phyloP scores from a whole-genome alignment of 2,329 filamentous ascomycete genomes.

The Aciculosporium take region DNA sequence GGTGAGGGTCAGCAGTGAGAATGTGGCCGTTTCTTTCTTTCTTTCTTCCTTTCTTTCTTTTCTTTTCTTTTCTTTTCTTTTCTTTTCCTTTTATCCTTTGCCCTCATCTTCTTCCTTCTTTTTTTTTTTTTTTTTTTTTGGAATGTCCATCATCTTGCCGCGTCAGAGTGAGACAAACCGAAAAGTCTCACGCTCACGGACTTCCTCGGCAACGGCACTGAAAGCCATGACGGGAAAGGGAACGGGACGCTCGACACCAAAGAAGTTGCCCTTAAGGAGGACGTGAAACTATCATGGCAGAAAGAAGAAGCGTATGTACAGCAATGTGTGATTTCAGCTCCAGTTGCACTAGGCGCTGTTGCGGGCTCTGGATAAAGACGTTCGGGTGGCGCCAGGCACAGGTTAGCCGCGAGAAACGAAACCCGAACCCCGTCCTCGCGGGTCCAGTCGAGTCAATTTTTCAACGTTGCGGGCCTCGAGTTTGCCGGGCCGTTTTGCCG shows the following conservation, averaged over 20 bases:
- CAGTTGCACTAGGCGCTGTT: no score
- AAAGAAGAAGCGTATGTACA: no score
- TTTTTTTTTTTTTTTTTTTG: background rate
- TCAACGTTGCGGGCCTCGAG: background rate
- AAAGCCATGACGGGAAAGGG: slow-evolving; percentile 1
- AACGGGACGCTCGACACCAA: background rate
- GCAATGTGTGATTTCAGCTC: no score
- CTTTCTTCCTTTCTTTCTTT: background rate
- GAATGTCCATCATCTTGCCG: background rate
- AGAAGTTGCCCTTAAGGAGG: background rate
- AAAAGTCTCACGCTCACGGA: slow-evolving; percentile 5
- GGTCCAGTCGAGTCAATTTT: background rate
- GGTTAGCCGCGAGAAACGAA: background rate
- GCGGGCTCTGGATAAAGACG: background rate
- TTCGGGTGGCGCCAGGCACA: no score
- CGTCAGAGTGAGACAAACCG: background rate
- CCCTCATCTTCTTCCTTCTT: background rate
- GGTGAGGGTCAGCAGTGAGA: background rate
- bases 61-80: background rate
- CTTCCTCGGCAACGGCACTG: slow-evolving; percentile 2
- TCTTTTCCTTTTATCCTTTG: background rate
- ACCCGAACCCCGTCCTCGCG: background rate
- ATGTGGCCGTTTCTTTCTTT: background rate
- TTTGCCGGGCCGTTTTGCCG: background rate
- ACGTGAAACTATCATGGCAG: slow-evolving; percentile 1